Evolutionary conservation across 1,139 yeast species (phyloP), one percentile per base, ranked within the genome.

Genomic region (Magnusiomyces magnusii): DNA sequence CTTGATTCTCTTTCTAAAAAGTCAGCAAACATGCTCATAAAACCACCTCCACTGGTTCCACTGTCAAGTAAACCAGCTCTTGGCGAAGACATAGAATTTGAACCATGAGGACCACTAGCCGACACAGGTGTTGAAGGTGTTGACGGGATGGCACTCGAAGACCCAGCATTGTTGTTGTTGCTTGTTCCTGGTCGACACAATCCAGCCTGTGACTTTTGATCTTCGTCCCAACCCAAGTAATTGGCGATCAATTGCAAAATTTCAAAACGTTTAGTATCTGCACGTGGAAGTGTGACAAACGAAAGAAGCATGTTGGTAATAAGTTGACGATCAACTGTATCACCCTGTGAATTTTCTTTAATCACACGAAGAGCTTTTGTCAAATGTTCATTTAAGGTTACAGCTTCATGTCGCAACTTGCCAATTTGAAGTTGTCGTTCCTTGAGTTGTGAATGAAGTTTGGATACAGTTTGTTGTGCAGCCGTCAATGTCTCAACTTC

Each of bases 221-320:
- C 84, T 54, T 89, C 95, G 70, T 87, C 93, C 99, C 99, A 93
- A 60, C 83, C 86, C 61, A 93, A 76, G 66, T 87, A 85, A 61
- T 89, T 89, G 31, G 96, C 81, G 51, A 93, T 86, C 60, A 93
- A 79, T 69, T 85, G 90, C 59, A 93, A 78, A 2, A 95, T 96
- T 75, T 93, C 98, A 69, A 87, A 93, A 72, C 93, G 90, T 72
- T 92, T 93, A 17, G 96, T 82, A 70, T 93, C 99, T 1, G 95
- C 97, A 62, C 99, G 78, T 7, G 97, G 97, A 47, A 93, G 79
- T 56, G 86, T 87, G 21, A 93, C 79, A 73, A 92, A 93, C 56
- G 95, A 89, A 27, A 95, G 81, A 56, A 93, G 75, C 60, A 95
- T 78, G 70, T 93, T 93, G 1, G 97, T 86, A 2, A 95, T 84